Conservation (phyloP, 2,329 filamentous ascomycete species). For the Ascochyta lentis region DNA sequence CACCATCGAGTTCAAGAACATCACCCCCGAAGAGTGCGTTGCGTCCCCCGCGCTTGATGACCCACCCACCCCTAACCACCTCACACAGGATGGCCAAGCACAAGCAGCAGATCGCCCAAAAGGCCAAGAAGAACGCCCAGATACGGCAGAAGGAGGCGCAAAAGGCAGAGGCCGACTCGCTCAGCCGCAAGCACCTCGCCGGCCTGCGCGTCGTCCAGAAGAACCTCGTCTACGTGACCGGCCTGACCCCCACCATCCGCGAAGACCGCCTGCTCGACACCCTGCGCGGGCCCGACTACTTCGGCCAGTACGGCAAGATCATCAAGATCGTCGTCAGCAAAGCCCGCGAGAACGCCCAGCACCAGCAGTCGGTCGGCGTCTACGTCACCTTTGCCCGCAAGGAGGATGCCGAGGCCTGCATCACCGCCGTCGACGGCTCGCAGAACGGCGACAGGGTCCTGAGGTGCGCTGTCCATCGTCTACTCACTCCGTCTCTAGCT, state of each 20-base stretch:
- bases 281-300: slow-evolving; percentile 88
- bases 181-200: slow-evolving; percentile 93
- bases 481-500: slow-evolving; percentile 2
- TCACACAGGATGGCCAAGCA: slow-evolving; percentile 71
- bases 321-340: slow-evolving; percentile 99
- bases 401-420: slow-evolving; percentile 87
- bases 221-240: slow-evolving; percentile 97
- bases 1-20: slow-evolving; percentile 95
- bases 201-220: slow-evolving; percentile 97
- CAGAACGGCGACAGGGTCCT: slow-evolving; percentile 87
- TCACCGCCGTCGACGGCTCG: slow-evolving; percentile 89
- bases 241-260: slow-evolving; percentile 86
- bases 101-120: slow-evolving; percentile 75
- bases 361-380: slow-evolving; percentile 87
- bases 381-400: slow-evolving; percentile 98
- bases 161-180: slow-evolving; percentile 93
- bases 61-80: slow-evolving; percentile 31
- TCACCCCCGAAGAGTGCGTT: slow-evolving; percentile 94
- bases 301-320: slow-evolving; percentile 97
- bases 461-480: slow-evolving; percentile 60
- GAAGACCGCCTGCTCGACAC: slow-evolving; percentile 94
- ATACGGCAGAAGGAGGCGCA: slow-evolving; percentile 92
- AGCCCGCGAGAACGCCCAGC: slow-evolving; percentile 74
- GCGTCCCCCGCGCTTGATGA: slow-evolving; percentile 54
- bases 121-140: slow-evolving; percentile 91